Base-by-base conservation (phyloP, 768 basidiomycete species). In the Austroboletus eburneus region DNA sequence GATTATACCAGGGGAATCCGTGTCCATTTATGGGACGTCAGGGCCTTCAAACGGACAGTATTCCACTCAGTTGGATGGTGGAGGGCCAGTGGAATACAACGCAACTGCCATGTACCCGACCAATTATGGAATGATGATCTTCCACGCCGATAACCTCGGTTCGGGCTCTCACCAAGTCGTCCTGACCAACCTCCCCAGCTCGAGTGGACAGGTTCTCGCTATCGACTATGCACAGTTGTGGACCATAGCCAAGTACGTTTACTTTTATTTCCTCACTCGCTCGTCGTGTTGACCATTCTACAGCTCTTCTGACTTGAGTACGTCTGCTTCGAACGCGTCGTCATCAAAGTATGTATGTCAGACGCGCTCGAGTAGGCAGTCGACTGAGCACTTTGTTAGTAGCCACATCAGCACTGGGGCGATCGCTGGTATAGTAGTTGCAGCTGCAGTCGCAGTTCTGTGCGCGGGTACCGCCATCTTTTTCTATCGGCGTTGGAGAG, bases 1-100 rank as follows among this genome's bases (percentile, higher is more conserved):
- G 9, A 32, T 27, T 27, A 17, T 27, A 18, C 35, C 35, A 72
- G 77, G 73, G 35, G 71, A 72, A 39, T 70, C 67, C 6, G 62
- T 79, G 8, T 71, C 70, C 4, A 46, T 78, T 10, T 77, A 69
- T 35, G 75, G 76, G 13, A 68, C 73, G 17, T 65, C 72, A 1
- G 66, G 71, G 4, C 68, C 71, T 4, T 44, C 50, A 3, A 65
- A 63, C 35, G 63, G 70, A 23, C 61, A 59, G 1, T 76, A 72
- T 46, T 57, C 61, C 0, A 65, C 62, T 20, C 62, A 69, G 38
- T 29, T 76, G 36, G 72, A 75, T 29, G 62, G 59, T n/a, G 63
- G 63, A 5, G 30, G 52, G 9, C n/a, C 52, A 2, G 17, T 34
- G 17, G 32, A 42, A 0, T 64, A 64, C 22, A 59, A 61, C 22